Percentiles rank a stretch among this genome's conserved stretches.
Evolutionary conservation across 345 rosid species (phyloP).

Genomic region (Salix suchowensis): DNA sequence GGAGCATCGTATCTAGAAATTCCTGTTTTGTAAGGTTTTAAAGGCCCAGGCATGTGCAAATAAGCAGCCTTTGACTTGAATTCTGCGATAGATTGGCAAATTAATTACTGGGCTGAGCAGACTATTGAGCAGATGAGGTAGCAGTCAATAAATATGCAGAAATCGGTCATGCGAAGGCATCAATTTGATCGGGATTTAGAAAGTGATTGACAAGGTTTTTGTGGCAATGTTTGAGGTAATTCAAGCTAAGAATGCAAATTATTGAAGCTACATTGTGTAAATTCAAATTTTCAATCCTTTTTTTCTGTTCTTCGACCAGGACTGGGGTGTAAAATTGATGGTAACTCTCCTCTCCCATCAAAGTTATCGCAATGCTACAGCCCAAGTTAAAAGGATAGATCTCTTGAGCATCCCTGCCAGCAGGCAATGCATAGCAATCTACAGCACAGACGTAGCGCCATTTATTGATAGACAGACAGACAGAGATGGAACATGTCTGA

Average conservation of each 20-base stretch:
- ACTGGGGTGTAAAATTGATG: not conserved
- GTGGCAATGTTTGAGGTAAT: not conserved
- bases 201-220: not conserved
- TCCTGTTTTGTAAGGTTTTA: not conserved
- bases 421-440: not conserved
- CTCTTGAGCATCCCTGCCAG: not conserved
- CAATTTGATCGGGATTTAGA: not conserved
- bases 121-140: not conserved
- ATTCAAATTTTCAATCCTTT: not conserved
- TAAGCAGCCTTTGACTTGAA: not conserved
- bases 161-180: not conserved
- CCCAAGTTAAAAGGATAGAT: not conserved
- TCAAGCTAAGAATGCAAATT: not conserved
- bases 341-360: not conserved
- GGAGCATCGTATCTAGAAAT: no score
- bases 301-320: not conserved
- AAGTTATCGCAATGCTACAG: not conserved
- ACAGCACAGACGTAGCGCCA: not conserved
- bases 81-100: not conserved
- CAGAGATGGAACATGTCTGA: not conserved
- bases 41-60: not conserved
- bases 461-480: not conserved
- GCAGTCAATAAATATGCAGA: not conserved
- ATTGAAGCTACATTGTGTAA: not conserved
- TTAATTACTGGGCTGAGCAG: not conserved